Evolutionary conservation across 371 early-diverging fungal species (phyloP), one percentile per base, ranked within the genome.

Genomic region (Dinochytrium kinnereticum): DNA sequence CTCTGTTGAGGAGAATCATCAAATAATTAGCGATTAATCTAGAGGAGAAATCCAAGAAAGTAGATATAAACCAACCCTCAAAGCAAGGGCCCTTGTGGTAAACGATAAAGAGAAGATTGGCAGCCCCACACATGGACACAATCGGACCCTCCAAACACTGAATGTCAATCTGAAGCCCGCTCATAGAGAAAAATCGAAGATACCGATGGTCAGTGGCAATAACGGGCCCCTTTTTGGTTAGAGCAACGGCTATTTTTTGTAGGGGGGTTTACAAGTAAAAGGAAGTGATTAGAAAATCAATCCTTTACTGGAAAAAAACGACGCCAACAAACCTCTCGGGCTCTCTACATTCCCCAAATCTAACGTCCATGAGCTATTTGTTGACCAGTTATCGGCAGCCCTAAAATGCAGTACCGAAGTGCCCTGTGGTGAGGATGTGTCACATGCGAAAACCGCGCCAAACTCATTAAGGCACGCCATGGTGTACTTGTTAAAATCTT

Each of bases 361-460:
- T 21, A 90, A 78, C 13, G 86, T 88, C 97, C 97, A 97, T 64
- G 96, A 95, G 26, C 82, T 76, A 64, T 88, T 89, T 26, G 86
- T 75, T 0, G 89, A 87, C 90, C 93, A 91, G 51, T 85, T 91
- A 10, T 91, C 90, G 37, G 91, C 86, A 0, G 93, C 83, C 24
- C 89, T 83, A 73, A 88, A 96, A 19, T 85, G 26, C n/a, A 19
- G 21, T 2, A 24, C 24, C 21, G 30, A 21, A 15, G 17, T 31
- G 30, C 64, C 50, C 3, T n/a, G 1, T 1, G 61, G 15, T 26
- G 31, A 44, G 66, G 69, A 75, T 0, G 88, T 76, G 57, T 85
- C 86, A 1, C 89, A 88, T 17, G 89, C 96, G 83, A 94, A 94
- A 1, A 92, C 81, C 10, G 90, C 90, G n/a, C 96, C 97, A 59